Conservation (phyloP, 768 basidiomycete species). For the Russula foetens region DNA sequence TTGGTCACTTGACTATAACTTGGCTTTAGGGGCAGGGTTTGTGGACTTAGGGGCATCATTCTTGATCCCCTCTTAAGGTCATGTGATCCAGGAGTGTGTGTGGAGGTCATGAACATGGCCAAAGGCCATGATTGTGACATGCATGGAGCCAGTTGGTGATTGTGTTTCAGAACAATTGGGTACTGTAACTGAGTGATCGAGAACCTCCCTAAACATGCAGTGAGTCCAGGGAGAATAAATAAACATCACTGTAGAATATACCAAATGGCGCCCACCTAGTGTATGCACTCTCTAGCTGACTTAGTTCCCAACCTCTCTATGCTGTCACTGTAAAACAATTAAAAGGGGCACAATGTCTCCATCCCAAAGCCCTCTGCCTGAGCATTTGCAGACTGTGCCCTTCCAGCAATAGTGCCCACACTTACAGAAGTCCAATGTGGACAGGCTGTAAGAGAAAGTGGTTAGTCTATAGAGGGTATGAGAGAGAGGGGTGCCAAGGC, state of each 20-base stretch:
- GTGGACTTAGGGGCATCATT: too few relatives aligned
- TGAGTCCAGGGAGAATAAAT: neutral
- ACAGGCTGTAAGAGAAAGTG: conserved; percentile 50
- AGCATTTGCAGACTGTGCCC: conserved; percentile 43
- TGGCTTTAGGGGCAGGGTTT: too few relatives aligned
- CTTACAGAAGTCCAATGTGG: conserved; percentile 83
- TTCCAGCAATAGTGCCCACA: conserved; percentile 78
- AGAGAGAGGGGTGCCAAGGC: too few relatives aligned
- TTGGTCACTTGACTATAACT: too few relatives aligned
- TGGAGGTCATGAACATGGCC: too few relatives aligned
- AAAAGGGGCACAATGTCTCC: conserved; percentile 82
- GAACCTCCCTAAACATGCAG: conserved; percentile 55
- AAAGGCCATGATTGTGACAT: too few relatives aligned
- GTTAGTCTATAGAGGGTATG: conserved; percentile 16
- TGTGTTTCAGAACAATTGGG: conserved; percentile 40
- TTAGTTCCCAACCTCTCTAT: conserved; percentile 86
- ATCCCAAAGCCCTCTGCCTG: conserved; percentile 36
- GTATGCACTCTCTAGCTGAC: conserved; percentile 74
- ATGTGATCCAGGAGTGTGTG: too few relatives aligned
- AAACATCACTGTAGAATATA: conserved; percentile 28
- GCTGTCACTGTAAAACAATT: conserved; percentile 84
- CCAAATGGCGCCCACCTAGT: conserved; percentile 92
- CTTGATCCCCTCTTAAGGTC: too few relatives aligned
- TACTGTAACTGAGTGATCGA: conserved; percentile 54
- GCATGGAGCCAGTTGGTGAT: conserved; percentile 52